phyloP scores from a whole-genome alignment of 106 monocot genomes.

The Vanilla planifolia region DNA sequence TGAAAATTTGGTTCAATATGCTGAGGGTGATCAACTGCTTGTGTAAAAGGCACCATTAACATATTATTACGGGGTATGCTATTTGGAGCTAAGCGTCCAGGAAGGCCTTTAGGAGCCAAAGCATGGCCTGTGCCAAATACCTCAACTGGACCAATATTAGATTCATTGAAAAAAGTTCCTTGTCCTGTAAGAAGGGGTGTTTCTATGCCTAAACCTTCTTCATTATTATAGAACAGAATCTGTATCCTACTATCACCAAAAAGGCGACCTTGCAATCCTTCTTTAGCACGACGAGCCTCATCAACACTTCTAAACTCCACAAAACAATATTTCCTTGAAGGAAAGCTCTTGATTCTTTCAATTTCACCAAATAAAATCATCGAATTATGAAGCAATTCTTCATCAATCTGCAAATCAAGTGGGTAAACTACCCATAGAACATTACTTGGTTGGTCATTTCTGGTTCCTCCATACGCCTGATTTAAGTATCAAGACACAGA shows the following conservation, averaged over 20 bases:
- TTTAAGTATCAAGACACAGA: slow-evolving; percentile 3
- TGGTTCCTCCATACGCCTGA: slow-evolving; percentile 17
- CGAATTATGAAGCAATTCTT: slow-evolving; percentile 85
- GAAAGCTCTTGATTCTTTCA: slow-evolving; percentile 64
- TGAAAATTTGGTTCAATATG: slow-evolving; percentile 24
- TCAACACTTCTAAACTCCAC: slow-evolving; percentile 87
- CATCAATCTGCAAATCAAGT: slow-evolving; percentile 59
- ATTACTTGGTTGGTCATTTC: slow-evolving; percentile 56
- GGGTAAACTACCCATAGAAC: slow-evolving; percentile 81
- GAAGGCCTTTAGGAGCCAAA: slow-evolving; percentile 27
- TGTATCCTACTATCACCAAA: slow-evolving; percentile 90
- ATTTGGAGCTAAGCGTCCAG: slow-evolving; percentile 27
- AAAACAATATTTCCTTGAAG: slow-evolving; percentile 53
- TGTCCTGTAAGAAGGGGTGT: background rate
- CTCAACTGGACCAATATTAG: slow-evolving; percentile 34
- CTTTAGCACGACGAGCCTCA: slow-evolving; percentile 91
- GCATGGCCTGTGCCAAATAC: slow-evolving; percentile 21
- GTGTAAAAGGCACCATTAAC: slow-evolving; percentile 22
- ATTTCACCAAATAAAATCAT: slow-evolving; percentile 97
- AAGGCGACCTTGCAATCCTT: slow-evolving; percentile 85
- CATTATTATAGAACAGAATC: slow-evolving; percentile 64
- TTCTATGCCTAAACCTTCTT: slow-evolving; percentile 22
- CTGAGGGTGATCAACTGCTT: slow-evolving; percentile 32
- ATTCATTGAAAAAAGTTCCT: slow-evolving; percentile 45
- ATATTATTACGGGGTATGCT: slow-evolving; percentile 20